Conservation (phyloP, 1,284 basidiomycete genomes). For the Sporisorium exsertum region DNA sequence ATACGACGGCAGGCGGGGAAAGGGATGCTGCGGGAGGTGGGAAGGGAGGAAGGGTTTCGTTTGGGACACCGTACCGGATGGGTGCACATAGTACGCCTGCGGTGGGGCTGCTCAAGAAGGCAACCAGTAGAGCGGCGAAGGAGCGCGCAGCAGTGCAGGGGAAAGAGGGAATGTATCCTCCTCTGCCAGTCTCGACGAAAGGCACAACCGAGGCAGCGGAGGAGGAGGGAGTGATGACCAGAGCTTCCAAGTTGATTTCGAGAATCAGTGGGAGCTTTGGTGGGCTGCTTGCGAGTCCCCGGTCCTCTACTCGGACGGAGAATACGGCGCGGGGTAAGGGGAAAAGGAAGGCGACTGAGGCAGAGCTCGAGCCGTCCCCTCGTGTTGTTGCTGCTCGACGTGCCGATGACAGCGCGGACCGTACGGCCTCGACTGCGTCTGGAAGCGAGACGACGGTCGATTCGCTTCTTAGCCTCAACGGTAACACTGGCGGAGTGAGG, state of each 20-base stretch:
- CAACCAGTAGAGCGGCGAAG: conserved; percentile 14
- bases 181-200: conserved; percentile 6
- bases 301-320: too few species aligned
- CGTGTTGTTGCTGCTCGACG: neutral
- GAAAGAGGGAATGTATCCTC: conserved; percentile 24
- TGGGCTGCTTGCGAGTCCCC: conserved; percentile 17
- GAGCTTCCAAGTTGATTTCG: conserved; percentile 33
- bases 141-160: neutral
- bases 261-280: conserved; percentile 37
- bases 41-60: conserved; percentile 27
- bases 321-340: conserved; percentile 6
- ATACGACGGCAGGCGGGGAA: conserved; percentile 10
- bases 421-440: neutral
- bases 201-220: neutral
- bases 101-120: conserved; percentile 18
- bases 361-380: neutral
- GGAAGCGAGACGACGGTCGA: conserved; percentile 11
- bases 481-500: neutral
- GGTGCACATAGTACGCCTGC: conserved; percentile 50
- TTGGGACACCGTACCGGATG: conserved; percentile 46
- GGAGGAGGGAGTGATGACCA: conserved; percentile 20
- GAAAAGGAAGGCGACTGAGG: conserved; percentile 28
- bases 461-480: neutral
- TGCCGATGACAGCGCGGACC: conserved; percentile 13
- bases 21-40: neutral